phyloP scores from a whole-genome alignment of 2,329 filamentous ascomycete species.

The Stachybotrys echinatus region DNA sequence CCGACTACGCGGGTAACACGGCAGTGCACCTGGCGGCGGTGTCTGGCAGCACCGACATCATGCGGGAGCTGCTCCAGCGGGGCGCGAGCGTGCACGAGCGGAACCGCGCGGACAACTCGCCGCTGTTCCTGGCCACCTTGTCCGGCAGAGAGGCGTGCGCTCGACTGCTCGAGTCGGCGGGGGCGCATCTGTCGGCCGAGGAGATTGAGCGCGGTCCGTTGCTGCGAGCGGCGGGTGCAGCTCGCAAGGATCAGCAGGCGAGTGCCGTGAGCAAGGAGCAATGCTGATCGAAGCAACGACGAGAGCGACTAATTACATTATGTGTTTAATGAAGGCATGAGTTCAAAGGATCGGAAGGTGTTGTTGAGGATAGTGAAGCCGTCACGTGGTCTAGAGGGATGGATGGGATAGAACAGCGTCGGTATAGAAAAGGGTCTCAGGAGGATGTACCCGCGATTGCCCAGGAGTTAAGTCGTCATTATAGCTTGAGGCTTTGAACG shows the following conservation, averaged over 20 bases:
- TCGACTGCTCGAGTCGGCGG: constrained; percentile 49
- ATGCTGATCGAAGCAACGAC: too few species aligned
- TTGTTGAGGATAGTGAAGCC: too few species aligned
- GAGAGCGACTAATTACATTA: too few species aligned
- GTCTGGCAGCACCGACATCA: constrained; percentile 46
- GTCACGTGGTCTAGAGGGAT: too few species aligned
- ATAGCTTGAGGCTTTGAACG: too few species aligned
- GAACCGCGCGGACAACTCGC: constrained; percentile 61
- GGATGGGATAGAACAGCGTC: too few species aligned
- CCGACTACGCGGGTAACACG: constrained; percentile 80
- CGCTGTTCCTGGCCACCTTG: constrained; percentile 58
- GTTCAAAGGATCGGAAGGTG: too few species aligned
- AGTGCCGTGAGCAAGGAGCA: not conserved
- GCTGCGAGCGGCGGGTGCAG: not conserved
- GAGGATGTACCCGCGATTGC: too few species aligned
- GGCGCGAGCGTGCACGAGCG: constrained; percentile 64
- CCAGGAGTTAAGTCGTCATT: too few species aligned
- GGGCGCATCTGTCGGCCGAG: constrained; percentile 49
- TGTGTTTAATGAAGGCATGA: too few species aligned
- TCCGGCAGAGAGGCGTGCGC: constrained; percentile 50
- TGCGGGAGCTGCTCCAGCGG: constrained; percentile 52
- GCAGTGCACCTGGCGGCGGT: constrained; percentile 54
- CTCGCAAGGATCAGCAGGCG: too few species aligned
- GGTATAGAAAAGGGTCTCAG: too few species aligned
- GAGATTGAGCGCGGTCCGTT: constrained; percentile 23